Base-by-base conservation (phyloP, 2,329 filamentous ascomycete genomes). In the Xylaria sp. region DNA sequence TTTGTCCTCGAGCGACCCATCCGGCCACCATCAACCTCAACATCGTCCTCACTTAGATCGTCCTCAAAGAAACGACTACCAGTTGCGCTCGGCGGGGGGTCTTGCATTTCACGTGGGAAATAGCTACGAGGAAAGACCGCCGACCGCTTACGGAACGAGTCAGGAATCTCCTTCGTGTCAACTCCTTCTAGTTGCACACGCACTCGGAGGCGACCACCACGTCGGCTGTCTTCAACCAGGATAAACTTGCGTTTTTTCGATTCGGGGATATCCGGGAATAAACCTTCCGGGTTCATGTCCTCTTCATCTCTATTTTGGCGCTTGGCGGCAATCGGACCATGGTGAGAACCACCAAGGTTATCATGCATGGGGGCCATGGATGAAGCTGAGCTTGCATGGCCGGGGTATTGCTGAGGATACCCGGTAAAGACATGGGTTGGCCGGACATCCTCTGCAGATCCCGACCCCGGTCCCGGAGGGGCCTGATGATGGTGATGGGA, bases 211-310 rank as follows among this genome's bases (percentile, higher is more conserved):
- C 93, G 87, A 53, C 87, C 89, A 55, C 90, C 90, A 37, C 92
- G 89, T 65, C 93, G 90, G 55, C 87, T 89, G 76, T 98, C 94
- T 69, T 97, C 94, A 28, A 98, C 93, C 9, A 98, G 86, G 70
- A 98, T 97, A 77, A 98, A 98, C 78, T 97, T 98, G 74, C 94
- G 90, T 73, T 92, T 92, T 80, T 96, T 97, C 55, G 90, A 89
- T 72, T 95, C 92, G 1, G 94, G 93, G 55, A 97, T 85, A 68
- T 95, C 90, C 51, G 92, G 92, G 76, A 97, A 97, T 46, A 97
- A 86, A 51, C 88, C 87, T 15, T 88, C 85, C 55, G 89, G 80
- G 64, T 86, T 84, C 71, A 89, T 80, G 64, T 84, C 81, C 62
- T 84, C 82, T 68, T 84, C 78, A 59, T 76, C 72, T 49, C 64